Base-by-base conservation (phyloP, 2,329 filamentous ascomycete genomes). In the Pseudogymnoascus sp. region DNA sequence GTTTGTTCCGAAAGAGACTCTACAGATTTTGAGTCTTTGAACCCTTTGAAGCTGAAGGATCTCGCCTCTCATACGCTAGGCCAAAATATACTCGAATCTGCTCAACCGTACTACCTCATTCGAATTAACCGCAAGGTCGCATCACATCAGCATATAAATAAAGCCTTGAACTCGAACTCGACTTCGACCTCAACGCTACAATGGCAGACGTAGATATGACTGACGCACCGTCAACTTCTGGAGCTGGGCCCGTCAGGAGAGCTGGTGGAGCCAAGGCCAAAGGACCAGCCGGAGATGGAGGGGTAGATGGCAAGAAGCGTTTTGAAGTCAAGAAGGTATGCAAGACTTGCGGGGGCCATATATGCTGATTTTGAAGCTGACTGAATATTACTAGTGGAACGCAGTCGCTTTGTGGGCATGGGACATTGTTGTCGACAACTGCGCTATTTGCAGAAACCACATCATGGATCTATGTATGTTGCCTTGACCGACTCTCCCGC, bases 401-500 rank as follows among this genome's bases (percentile, higher is more conserved):
- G 95, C 95, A 0, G 95, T 99, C 62, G 93, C 95, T 43, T 83
- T 99, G 1, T 99, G 95, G 95, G 95, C 95, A 0, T 99, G 95
- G 95, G 95, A 99, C 75, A 99, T 99, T 65, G 93, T 98, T 34
- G 95, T 99, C 67, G 95, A 99, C 79, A 99, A 99, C 83, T 99
- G 95, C 76, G 95, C 95, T 72, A 99, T 99, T 75, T 99, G 95
- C 82, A 86, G 95, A 75, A 99, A 99, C 77, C 95, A 99, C 77
- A 99, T 99, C 78, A 99, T 99, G 95, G 95, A 99, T 77, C 83
- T 99, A 28, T 99, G 95, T 92, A 80, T 71, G 87, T 77, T 45
- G 39, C 5, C 16, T 62, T n/a, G 54, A 37, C 14, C 62, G 60
- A 51, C 34, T 62, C 43, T 61, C 14, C 41, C 43, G 45, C 67